These are phyloP conservation scores for Rhodotorula taiwanensis DNA, from an alignment of 768 basidiomycete genomes.

Conservation along the genomic window DNA sequence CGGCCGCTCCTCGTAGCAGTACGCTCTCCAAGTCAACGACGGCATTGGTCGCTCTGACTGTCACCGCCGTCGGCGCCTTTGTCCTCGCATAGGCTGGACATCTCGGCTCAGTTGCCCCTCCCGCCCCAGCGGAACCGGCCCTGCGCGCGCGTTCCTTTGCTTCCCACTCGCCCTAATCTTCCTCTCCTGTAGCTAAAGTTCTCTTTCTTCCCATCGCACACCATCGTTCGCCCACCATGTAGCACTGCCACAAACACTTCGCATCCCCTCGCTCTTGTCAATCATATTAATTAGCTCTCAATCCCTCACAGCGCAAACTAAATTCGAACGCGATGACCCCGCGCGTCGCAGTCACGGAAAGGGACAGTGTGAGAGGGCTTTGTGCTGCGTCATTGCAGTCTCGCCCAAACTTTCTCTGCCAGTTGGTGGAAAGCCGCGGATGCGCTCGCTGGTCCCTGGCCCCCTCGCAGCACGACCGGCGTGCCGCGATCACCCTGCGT, in stretches of 20 bases:
- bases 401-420: constrained; percentile 15
- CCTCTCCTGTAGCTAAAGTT: background rate
- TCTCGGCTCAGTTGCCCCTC: too few species aligned
- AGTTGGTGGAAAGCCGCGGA: constrained; percentile 11
- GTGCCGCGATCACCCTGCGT: constrained; percentile 61
- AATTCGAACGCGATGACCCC: background rate
- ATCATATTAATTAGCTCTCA: too few species aligned
- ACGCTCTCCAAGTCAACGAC: background rate
- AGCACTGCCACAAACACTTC: background rate
- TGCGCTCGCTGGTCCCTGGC: background rate
- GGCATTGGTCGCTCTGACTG: background rate
- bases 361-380: too few species aligned
- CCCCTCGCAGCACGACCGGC: constrained; percentile 42
- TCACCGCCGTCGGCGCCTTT: constrained; percentile 2
- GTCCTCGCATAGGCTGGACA: background rate
- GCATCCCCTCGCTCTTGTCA: too few species aligned
- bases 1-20: background rate
- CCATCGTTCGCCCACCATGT: background rate
- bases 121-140: too few species aligned
- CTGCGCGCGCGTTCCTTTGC: background rate
- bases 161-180: background rate
- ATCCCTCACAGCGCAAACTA: too few species aligned
- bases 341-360: too few species aligned
- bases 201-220: background rate
- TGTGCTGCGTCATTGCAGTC: too few species aligned